Conservation (phyloP, 2,329 filamentous ascomycete genomes). For the Hymenoscyphus linearis region DNA sequence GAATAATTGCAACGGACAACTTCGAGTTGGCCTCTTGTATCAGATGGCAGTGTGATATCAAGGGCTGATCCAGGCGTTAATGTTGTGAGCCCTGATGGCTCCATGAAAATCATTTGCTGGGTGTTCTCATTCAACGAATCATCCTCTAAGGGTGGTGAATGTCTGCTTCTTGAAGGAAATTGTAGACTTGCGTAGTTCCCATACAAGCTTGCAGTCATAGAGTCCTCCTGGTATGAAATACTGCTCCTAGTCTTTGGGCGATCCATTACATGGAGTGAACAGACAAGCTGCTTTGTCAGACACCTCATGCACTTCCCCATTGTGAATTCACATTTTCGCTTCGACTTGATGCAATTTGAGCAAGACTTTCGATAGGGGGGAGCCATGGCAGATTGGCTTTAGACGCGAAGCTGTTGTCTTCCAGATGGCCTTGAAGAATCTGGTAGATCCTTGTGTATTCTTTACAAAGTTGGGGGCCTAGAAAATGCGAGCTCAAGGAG, state of each 20-base stretch:
- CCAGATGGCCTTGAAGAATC: no score
- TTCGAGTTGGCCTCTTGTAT: not conserved
- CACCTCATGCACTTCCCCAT: not conserved
- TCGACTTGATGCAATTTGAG: not conserved
- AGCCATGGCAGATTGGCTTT: not conserved
- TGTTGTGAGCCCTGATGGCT: not conserved
- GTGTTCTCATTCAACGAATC: not conserved
- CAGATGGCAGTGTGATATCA: not conserved
- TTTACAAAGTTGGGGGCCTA: no score
- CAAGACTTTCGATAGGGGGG: conserved; percentile 2
- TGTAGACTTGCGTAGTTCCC: not conserved
- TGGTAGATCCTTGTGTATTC: no score
- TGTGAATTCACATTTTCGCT: conserved; percentile 1
- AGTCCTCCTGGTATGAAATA: not conserved
- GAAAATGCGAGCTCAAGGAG: no score
- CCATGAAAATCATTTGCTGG: not conserved
- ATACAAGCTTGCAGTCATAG: no score
- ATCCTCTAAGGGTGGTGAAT: not conserved
- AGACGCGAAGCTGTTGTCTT: not conserved
- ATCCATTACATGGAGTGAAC: not conserved
- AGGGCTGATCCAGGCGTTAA: not conserved
- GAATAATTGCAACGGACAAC: not conserved
- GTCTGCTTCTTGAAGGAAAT: no score
- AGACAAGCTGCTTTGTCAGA: not conserved
- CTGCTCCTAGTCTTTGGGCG: not conserved